A percentile compares a stretch with the other conserved stretches of the same genome.
Evolutionary conservation across 2,329 filamentous ascomycete species (phyloP).

Genomic region (Plectosphaerella sp.): DNA sequence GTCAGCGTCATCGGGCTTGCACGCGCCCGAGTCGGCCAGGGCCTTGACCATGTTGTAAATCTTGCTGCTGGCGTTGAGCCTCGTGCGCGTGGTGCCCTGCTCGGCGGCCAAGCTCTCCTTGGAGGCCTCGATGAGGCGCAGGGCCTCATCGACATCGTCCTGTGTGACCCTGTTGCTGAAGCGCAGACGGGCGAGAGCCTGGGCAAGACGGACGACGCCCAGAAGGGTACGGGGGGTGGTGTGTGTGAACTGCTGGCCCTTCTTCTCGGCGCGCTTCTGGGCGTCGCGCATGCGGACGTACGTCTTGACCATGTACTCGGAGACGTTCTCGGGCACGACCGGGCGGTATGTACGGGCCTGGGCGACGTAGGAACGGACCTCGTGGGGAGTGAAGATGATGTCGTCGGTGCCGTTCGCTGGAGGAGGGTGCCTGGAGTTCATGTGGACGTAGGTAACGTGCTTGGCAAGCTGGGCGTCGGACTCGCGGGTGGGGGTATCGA

Average conservation of each 20-base stretch:
- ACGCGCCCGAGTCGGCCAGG: slow-evolving; percentile 81
- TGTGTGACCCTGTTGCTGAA: slow-evolving; percentile 82
- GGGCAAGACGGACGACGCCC: slow-evolving; percentile 86
- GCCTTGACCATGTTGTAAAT: slow-evolving; percentile 94
- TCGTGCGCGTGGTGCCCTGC: slow-evolving; percentile 51
- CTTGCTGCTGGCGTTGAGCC: slow-evolving; percentile 77
- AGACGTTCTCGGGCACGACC: slow-evolving; percentile 76
- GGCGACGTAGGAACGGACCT: slow-evolving; percentile 94
- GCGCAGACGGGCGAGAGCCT: slow-evolving; percentile 86
- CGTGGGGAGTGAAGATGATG: slow-evolving; percentile 84
- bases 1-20: slow-evolving; percentile 65
- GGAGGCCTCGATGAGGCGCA: slow-evolving; percentile 86
- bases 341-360: slow-evolving; percentile 87
- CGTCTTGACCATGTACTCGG: slow-evolving; percentile 94
- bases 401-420: slow-evolving; percentile 38
- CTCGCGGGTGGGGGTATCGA: slow-evolving; percentile 89
- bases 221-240: slow-evolving; percentile 91
- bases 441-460: slow-evolving; percentile 95
- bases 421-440: slow-evolving; percentile 91
- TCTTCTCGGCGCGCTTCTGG: slow-evolving; percentile 85
- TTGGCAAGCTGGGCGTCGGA: slow-evolving; percentile 88
- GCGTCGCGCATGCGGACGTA: slow-evolving; percentile 93
- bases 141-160: slow-evolving; percentile 92
- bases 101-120: slow-evolving; percentile 86
- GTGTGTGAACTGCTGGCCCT: slow-evolving; percentile 89